Evolutionary conservation across 768 basidiomycete genomes (phyloP).

Genomic region (Termitomyces heimii): DNA sequence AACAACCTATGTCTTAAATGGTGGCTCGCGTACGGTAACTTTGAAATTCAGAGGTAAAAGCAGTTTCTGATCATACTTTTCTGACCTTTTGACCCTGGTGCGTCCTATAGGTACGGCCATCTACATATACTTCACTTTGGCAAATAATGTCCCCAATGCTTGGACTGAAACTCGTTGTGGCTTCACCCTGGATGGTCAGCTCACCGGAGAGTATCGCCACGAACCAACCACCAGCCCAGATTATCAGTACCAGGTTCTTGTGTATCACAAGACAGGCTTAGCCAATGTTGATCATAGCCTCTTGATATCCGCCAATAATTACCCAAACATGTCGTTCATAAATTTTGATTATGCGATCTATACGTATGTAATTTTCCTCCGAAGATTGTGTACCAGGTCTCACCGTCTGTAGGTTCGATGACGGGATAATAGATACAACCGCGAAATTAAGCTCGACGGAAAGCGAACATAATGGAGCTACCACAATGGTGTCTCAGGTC

Average conservation of each 20-base stretch:
- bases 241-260: conserved; percentile 26
- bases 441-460: neutral
- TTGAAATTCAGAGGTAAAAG: conserved; percentile 10
- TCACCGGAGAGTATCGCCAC: conserved; percentile 19
- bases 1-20: conserved; percentile 13
- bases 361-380: conserved; percentile 24
- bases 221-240: conserved; percentile 17
- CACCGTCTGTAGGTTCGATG: neutral
- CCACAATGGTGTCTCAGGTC: no score
- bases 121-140: conserved; percentile 32
- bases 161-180: conserved; percentile 19
- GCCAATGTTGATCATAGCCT: conserved; percentile 23
- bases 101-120: conserved; percentile 26
- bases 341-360: conserved; percentile 38
- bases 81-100: neutral
- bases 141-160: conserved; percentile 14
- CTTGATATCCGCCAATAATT: conserved; percentile 24
- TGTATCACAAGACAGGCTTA: conserved; percentile 21
- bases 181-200: conserved; percentile 27
- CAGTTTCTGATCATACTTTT: neutral
- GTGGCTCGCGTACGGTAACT: conserved; percentile 1
- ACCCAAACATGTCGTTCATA: conserved; percentile 23
- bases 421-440: neutral
- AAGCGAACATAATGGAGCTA: neutral
- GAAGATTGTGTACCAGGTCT: neutral